phyloP scores from a whole-genome alignment of 179 eudicot species.

The Vitellaria paradoxa region DNA sequence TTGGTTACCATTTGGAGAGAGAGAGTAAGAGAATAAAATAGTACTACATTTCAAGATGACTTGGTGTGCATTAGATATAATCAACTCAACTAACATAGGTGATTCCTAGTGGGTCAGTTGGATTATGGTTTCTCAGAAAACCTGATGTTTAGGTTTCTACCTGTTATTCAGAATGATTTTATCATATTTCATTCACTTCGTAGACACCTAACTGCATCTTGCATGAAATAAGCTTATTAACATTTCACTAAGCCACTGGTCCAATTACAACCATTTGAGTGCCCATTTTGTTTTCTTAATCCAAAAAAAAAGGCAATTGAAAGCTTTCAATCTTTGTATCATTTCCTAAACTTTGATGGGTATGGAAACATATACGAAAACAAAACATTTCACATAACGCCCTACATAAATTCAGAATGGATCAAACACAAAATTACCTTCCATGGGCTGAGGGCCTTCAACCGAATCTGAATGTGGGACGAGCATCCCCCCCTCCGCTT shows the following conservation, averaged over 20 bases:
- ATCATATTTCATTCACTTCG: not conserved
- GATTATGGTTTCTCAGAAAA: not conserved
- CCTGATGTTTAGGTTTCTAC: too few relatives aligned
- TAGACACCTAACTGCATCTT: not conserved
- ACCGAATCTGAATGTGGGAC: conserved; percentile 78
- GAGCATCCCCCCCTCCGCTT: conserved; percentile 93
- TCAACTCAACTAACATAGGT: not conserved
- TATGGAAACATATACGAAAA: not conserved
- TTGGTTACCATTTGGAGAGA: not conserved
- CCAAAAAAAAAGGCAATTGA: not conserved
- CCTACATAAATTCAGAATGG: not conserved
- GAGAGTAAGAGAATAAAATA: not conserved
- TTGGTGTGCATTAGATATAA: not conserved
- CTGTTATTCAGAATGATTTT: not conserved
- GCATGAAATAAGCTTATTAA: not conserved
- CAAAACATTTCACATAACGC: not conserved
- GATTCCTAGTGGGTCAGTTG: not conserved
- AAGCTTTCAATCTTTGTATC: not conserved
- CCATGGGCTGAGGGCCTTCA: conserved; percentile 74
- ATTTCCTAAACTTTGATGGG: not conserved
- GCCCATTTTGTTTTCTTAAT: not conserved
- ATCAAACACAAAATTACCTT: conserved; percentile 36
- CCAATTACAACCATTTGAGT: not conserved
- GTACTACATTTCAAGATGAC: not conserved
- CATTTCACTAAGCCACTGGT: not conserved